Evolutionary conservation across 2,329 filamentous ascomycete genomes (phyloP).

Genomic region (Aspergillus jensenii): DNA sequence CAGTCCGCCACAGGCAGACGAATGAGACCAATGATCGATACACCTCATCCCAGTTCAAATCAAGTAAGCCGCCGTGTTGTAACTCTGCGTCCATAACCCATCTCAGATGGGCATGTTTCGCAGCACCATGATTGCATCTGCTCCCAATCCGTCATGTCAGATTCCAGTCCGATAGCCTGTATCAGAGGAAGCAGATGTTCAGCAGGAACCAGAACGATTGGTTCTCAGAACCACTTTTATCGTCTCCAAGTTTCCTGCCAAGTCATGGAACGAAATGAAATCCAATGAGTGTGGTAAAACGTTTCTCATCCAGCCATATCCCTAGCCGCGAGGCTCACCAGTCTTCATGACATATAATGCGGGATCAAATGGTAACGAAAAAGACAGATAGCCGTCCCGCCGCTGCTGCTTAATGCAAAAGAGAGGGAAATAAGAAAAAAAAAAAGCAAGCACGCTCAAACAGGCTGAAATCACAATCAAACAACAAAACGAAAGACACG

Average conservation of each 20-base stretch:
- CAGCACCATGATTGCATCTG: constrained; percentile 19
- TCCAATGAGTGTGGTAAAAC: constrained; percentile 25
- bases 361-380: constrained; percentile 38
- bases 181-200: constrained; percentile 40
- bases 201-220: constrained; percentile 21
- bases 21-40: constrained; percentile 3
- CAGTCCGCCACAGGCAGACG: constrained; percentile 29
- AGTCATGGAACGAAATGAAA: constrained; percentile 9
- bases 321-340: constrained; percentile 50
- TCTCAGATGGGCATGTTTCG: constrained; percentile 35
- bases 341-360: constrained; percentile 50
- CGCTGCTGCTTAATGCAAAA: constrained; percentile 45
- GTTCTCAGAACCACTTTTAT: constrained; percentile 19
- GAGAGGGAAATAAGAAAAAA: constrained; percentile 29
- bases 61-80: constrained; percentile 3
- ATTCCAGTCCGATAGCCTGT: constrained; percentile 42
- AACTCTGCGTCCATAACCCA: constrained; percentile 28
- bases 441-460: constrained; percentile 34
- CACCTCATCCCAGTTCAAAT: background rate
- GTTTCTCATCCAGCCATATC: constrained; percentile 45
- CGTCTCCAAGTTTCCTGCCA: background rate
- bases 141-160: constrained; percentile 15
- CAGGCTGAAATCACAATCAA: constrained; percentile 22
- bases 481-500: constrained; percentile 11
- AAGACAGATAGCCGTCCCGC: constrained; percentile 48